phyloP scores from a whole-genome alignment of 139 green algal species.

The Micractinium conductrix region DNA sequence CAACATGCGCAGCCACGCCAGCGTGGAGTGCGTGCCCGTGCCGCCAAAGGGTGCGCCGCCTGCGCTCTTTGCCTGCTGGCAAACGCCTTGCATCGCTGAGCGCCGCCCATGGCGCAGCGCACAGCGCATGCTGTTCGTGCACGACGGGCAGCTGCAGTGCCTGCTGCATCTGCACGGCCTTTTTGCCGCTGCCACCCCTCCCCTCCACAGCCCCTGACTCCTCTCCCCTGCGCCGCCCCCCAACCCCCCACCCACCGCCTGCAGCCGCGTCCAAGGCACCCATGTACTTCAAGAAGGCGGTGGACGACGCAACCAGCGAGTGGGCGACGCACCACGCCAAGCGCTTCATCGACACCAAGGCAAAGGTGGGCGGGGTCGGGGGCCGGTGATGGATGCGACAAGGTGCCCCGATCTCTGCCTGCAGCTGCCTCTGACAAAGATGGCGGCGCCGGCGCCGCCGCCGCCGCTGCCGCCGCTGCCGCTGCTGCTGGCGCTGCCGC shows the following conservation, averaged over 20 bases:
- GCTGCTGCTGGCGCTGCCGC: no score
- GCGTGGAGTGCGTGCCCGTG: conserved; percentile 90
- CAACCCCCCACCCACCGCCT: neutral
- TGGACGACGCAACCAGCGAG: conserved; percentile 88
- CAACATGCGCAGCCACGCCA: conserved; percentile 67
- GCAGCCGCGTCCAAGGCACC: conserved; percentile 37
- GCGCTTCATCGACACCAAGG: conserved; percentile 84
- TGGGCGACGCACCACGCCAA: conserved; percentile 96
- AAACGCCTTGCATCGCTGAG: no score
- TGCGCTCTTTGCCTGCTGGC: neutral
- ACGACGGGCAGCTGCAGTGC: neutral
- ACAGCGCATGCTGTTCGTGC: no score
- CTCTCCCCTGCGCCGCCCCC: neutral
- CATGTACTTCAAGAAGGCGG: conserved; percentile 61
- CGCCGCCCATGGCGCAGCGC: no score
- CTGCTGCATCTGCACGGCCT: neutral
- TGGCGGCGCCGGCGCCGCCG: no score
- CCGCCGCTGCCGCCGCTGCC: neutral
- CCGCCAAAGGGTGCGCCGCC: conserved; percentile 51
- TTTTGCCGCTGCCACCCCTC: neutral
- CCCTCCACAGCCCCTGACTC: neutral
- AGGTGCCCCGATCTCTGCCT: no score
- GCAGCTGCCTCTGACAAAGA: no score
- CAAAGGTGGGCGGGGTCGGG: conserved; percentile 67
- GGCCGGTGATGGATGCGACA: no score